phyloP scores from a whole-genome alignment of 176 grass and related monocot genomes.

The Bonia amplexicaulis region DNA sequence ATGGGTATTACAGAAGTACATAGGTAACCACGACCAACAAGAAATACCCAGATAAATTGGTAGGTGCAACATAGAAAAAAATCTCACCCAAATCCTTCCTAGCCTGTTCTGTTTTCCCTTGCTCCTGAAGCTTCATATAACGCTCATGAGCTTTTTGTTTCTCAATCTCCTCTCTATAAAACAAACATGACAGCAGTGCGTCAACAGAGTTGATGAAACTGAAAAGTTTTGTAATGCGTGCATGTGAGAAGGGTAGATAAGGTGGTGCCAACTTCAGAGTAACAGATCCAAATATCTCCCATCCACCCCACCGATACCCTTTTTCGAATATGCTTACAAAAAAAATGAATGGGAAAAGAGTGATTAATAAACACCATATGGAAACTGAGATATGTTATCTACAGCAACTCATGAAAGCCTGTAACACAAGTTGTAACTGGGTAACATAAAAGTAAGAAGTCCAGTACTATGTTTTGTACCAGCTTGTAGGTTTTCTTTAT shows the following conservation, averaged over 20 bases:
- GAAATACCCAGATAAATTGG: background rate
- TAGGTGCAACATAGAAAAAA: conserved; percentile 23
- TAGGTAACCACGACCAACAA: background rate
- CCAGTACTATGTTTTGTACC: background rate
- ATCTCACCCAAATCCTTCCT: conserved; percentile 89
- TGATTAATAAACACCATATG: background rate
- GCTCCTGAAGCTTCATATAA: conserved; percentile 99
- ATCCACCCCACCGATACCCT: background rate
- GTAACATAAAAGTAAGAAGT: background rate
- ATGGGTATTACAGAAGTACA: conserved; percentile 8
- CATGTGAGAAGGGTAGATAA: background rate
- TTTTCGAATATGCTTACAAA: background rate
- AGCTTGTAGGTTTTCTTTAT: background rate
- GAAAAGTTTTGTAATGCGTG: background rate
- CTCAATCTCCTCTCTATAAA: conserved; percentile 86
- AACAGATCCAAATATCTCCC: background rate
- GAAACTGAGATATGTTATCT: background rate
- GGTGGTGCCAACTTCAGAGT: background rate
- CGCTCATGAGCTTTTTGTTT: conserved; percentile 95
- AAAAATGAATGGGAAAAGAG: background rate
- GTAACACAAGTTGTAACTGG: background rate
- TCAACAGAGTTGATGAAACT: background rate
- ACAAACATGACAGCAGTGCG: background rate
- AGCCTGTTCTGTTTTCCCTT: conserved; percentile 95
- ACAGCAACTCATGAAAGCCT: background rate